Percentiles rank a stretch among this genome's conserved stretches.
These are phyloP conservation scores for Eleusine indica DNA, from an alignment of 176 grass and related monocot species.

Conservation along the genomic window DNA sequence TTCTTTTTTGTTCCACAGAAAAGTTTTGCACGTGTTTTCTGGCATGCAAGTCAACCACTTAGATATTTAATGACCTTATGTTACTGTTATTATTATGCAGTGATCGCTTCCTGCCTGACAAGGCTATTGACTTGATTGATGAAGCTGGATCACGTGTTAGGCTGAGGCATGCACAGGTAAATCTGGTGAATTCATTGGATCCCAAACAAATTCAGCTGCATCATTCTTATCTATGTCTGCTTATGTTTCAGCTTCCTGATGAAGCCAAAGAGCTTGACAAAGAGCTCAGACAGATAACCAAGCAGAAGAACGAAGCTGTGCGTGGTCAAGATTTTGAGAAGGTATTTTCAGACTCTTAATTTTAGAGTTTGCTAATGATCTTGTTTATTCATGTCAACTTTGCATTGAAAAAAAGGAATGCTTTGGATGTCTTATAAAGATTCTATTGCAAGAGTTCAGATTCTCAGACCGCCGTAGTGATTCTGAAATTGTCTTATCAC, in stretches of 20 bases:
- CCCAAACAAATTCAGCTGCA: neutral
- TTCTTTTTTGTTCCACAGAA: neutral
- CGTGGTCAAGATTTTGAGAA: conserved; percentile 99
- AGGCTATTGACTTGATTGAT: conserved; percentile 98
- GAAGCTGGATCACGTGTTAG: conserved; percentile 99
- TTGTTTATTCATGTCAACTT: neutral
- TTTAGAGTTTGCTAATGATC: conserved; percentile 18
- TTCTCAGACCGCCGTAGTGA: neutral
- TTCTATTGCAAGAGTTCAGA: conserved; percentile 4
- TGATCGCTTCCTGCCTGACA: conserved; percentile 98
- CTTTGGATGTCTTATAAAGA: neutral
- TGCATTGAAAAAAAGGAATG: neutral
- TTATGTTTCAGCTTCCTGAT: conserved; percentile 75
- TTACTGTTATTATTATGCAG: conserved; percentile 54
- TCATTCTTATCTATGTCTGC: conserved; percentile 30
- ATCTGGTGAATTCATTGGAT: neutral
- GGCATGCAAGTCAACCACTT: neutral
- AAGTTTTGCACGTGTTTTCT: neutral
- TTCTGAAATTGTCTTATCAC: conserved; percentile 26
- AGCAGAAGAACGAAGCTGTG: conserved; percentile 96
- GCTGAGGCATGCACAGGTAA: conserved; percentile 93
- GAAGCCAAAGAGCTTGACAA: conserved; percentile 99
- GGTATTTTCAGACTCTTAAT: conserved; percentile 42
- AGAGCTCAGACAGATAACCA: conserved; percentile 91
- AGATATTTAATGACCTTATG: conserved; percentile 16